Evolutionary conservation across 352 stramenopile species (phyloP).

Genomic region (Blastocystis sp.): DNA sequence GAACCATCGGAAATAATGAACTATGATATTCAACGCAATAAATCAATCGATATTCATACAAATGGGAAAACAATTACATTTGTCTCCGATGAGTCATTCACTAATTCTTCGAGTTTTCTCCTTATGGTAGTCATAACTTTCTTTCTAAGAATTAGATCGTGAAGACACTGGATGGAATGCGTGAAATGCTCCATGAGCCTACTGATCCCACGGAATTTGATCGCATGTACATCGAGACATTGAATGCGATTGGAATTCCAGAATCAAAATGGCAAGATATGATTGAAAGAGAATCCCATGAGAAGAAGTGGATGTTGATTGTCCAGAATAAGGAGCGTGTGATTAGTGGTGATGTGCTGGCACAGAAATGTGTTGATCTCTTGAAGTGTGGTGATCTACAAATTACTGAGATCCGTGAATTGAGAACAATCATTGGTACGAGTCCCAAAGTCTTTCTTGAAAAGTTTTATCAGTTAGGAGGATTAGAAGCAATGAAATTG

Average conservation of each 20-base stretch:
- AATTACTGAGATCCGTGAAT: constrained; percentile 19
- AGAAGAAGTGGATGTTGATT: constrained; percentile 36
- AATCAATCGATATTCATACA: constrained; percentile 2
- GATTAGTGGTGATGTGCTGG: constrained; percentile 26
- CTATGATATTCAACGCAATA: neutral
- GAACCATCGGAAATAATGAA: neutral
- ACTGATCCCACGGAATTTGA: constrained; percentile 5
- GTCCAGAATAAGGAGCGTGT: neutral
- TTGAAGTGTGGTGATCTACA: constrained; percentile 8
- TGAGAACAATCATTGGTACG: constrained; percentile 11
- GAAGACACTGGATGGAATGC: neutral
- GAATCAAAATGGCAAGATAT: constrained; percentile 20
- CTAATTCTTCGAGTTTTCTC: constrained; percentile 45
- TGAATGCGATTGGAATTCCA: constrained; percentile 36
- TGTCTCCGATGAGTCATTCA: constrained; percentile 1
- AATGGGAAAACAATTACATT: constrained; percentile 25
- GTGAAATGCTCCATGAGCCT: neutral
- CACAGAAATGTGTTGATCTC: constrained; percentile 31
- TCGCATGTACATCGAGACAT: constrained; percentile 19
- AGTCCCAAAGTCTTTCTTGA: constrained; percentile 37
- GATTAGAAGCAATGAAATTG: neutral
- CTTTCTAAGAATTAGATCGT: neutral
- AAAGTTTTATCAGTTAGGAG: constrained; percentile 3
- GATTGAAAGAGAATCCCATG: neutral
- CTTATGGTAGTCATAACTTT: neutral